These are phyloP conservation scores for Trypethelium eluteriae DNA, from an alignment of 495 filamentous ascomycete species.

Conservation along the genomic window DNA sequence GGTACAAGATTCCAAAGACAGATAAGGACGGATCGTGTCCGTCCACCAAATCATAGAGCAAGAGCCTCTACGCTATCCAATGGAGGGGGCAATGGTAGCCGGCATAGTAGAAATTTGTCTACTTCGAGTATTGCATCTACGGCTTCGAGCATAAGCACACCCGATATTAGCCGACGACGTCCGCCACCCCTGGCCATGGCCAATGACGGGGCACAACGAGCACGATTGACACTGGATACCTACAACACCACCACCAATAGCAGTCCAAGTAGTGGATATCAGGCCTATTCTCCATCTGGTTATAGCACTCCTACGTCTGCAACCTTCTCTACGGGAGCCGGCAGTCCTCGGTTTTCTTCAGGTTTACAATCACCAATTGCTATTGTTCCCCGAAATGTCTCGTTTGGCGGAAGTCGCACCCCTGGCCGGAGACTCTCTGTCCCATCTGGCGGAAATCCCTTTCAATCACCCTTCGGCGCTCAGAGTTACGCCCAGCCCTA, in stretches of 20 bases:
- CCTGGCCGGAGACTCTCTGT: conserved; percentile 73
- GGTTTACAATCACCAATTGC: conserved; percentile 61
- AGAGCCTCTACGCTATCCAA: conserved; percentile 66
- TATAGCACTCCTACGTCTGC: conserved; percentile 69
- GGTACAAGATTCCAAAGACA: conserved; percentile 91
- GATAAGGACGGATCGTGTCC: conserved; percentile 75
- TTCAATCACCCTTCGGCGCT: conserved; percentile 54
- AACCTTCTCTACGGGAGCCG: conserved; percentile 63
- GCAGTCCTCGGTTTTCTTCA: conserved; percentile 63
- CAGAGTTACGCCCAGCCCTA: conserved; percentile 49
- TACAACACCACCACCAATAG: conserved; percentile 43
- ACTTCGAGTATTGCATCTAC: conserved; percentile 77
- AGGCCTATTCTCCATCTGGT: conserved; percentile 54
- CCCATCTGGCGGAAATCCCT: conserved; percentile 66
- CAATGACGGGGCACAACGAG: conserved; percentile 51
- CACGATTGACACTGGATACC: conserved; percentile 56
- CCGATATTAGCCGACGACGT: conserved; percentile 56
- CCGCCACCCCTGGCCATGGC: conserved; percentile 83
- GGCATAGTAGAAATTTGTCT: conserved; percentile 77
- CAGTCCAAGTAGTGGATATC: conserved; percentile 33
- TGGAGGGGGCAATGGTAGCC: conserved; percentile 58
- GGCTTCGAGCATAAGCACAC: conserved; percentile 57
- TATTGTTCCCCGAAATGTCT: conserved; percentile 53
- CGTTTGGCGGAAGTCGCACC: conserved; percentile 59
- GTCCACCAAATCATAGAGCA: conserved; percentile 61